Base-by-base conservation (phyloP, 768 basidiomycete genomes). In the Bullera alba region DNA sequence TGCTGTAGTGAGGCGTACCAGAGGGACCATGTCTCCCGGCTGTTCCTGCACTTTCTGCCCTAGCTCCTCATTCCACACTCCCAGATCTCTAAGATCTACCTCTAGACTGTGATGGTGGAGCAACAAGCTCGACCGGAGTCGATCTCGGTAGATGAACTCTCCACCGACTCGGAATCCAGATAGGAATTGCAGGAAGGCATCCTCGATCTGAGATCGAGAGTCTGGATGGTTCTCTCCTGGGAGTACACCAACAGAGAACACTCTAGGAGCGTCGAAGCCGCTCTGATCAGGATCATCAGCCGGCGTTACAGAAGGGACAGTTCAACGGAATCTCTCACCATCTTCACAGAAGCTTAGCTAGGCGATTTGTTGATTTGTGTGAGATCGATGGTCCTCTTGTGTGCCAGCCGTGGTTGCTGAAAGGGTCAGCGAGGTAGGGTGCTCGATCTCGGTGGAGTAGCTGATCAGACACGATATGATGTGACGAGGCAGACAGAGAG, bases 141-240 rank as follows among this genome's bases (percentile, higher is more conserved):
- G 86, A 66, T 99, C 95, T 65, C 92, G 80, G 74, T 97, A 97
- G 46, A 87, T 81, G 76, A 91, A 97, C 64, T 88, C 86, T 56
- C 85, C 86, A 10, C 86, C 87, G 41, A 92, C 80, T 55, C 92
- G 82, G 74, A 87, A 96, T 46, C 84, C 82, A 47, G 87, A 78
- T 37, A 96, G 77, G 74, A 97, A 96, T 28, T 95, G 86, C 45
- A 83, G 78, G 21, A 93, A 77, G 23, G 84, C 76, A 65, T 82
- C 83, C 66, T 90, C 88, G 0, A 82, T 82, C 65, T 88, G 85
- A 3, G 89, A 84, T 4, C 86, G 85, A 0, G 82, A 79, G 17
- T 90, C 87, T 79, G 74, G 16, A 2, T 79, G 76, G 6, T 79
- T 63, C 0, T 83, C 76, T 5, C 76, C 73, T 57, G 84, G 82